Conservation (phyloP, 306 rosid species). For the Fragaria ananassa region DNA sequence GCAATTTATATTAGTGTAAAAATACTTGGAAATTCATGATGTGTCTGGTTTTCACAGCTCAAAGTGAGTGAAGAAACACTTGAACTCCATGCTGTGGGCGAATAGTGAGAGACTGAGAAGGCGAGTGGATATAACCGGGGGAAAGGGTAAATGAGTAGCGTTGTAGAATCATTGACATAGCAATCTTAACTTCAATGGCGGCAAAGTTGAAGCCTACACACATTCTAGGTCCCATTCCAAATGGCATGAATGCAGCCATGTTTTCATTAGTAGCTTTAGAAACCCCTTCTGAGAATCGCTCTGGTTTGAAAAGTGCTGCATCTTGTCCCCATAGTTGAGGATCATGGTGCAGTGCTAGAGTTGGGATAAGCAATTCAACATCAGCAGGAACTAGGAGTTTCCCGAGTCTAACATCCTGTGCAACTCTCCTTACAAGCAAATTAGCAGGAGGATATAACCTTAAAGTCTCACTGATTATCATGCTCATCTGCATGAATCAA, state of each 20-base stretch:
- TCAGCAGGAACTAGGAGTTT: conserved; percentile 17
- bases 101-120: not conserved
- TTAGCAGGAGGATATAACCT: conserved; percentile 13
- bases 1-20: not conserved
- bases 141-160: not conserved
- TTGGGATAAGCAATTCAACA: not conserved
- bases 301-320: not conserved
- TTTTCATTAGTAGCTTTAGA: not conserved
- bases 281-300: not conserved
- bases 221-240: conserved; percentile 25
- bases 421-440: not conserved
- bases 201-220: conserved; percentile 15
- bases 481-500: not conserved
- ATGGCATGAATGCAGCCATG: conserved; percentile 15
- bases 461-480: conserved; percentile 15
- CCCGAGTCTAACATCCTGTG: conserved; percentile 11
- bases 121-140: conserved; percentile 12
- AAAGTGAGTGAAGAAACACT: not conserved
- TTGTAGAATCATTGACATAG: not conserved
- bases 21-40: too few species aligned
- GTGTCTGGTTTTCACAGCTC: not conserved
- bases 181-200: not conserved
- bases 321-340: conserved; percentile 26
- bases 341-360: conserved; percentile 16
- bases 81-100: conserved; percentile 14